phyloP scores from a whole-genome alignment of 148 eudicot genomes.

The Amaranthus cruentus region DNA sequence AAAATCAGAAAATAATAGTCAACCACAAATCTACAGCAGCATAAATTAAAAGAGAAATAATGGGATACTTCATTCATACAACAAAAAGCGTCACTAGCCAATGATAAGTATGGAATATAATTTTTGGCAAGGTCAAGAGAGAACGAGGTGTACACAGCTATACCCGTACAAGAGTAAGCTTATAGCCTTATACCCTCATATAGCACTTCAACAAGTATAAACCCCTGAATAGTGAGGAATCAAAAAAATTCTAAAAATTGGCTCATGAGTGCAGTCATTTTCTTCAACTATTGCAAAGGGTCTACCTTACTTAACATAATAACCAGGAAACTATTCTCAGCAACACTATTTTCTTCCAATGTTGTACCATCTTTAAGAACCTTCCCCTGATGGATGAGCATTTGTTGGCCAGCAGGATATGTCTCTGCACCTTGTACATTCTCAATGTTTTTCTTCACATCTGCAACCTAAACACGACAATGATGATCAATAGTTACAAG shows the following conservation, averaged over 20 bases:
- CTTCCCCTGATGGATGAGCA: slow-evolving; percentile 85
- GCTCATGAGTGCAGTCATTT: background rate
- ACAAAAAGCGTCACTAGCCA: background rate
- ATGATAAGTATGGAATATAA: no score
- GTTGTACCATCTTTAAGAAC: slow-evolving; percentile 74
- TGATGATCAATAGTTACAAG: background rate
- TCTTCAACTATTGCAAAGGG: background rate
- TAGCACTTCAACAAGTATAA: no score
- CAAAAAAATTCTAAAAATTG: background rate
- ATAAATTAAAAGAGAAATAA: background rate
- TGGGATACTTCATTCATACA: background rate
- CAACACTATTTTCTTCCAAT: slow-evolving; percentile 62
- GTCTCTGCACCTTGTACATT: slow-evolving; percentile 54
- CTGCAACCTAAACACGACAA: slow-evolving; percentile 45
- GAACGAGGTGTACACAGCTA: background rate
- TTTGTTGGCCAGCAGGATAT: slow-evolving; percentile 65
- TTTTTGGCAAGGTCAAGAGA: no score
- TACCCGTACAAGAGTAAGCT: background rate
- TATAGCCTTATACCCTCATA: no score
- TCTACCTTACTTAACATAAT: slow-evolving; percentile 66
- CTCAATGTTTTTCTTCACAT: slow-evolving; percentile 70
- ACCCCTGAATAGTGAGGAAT: no score
- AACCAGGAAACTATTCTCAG: slow-evolving; percentile 60
- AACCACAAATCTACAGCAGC: background rate
- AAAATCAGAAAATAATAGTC: background rate